Conservation (phyloP, 208 protist species). For the Hexamita inflata region DNA sequence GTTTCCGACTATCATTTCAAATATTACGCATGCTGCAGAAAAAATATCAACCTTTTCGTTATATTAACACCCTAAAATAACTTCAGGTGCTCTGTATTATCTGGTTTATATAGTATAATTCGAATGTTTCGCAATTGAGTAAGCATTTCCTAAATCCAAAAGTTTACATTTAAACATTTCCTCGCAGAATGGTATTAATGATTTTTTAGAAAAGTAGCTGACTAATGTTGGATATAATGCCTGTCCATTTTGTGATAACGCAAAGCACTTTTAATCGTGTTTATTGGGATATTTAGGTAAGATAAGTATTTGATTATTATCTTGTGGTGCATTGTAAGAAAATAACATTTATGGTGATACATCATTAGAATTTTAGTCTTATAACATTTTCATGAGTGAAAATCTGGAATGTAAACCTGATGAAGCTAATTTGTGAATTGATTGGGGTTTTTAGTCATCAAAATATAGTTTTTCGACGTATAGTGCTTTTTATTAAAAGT, state of each 20-base stretch:
- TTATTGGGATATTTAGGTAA: background rate
- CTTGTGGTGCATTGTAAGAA: background rate
- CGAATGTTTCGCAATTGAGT: background rate
- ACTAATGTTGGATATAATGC: background rate
- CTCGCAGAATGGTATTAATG: background rate
- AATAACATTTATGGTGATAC: background rate
- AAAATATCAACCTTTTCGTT: background rate
- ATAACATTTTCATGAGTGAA: too few species aligned
- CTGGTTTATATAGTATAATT: background rate
- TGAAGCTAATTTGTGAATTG: background rate
- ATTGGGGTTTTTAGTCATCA: background rate
- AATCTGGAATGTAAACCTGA: background rate
- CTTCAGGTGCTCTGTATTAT: background rate
- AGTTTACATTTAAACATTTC: background rate
- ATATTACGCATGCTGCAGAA: background rate
- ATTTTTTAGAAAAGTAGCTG: background rate
- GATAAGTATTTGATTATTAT: background rate
- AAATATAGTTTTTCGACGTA: background rate
- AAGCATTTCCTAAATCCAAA: conserved; percentile 3
- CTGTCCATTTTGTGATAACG: background rate
- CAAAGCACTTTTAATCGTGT: background rate
- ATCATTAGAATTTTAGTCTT: background rate
- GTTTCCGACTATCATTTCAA: background rate
- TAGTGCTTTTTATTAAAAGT: too few species aligned
- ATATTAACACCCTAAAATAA: background rate